Evolutionary conservation across 495 filamentous ascomycete genomes (phyloP).

Genomic region (Trichoderma asperelloides): DNA sequence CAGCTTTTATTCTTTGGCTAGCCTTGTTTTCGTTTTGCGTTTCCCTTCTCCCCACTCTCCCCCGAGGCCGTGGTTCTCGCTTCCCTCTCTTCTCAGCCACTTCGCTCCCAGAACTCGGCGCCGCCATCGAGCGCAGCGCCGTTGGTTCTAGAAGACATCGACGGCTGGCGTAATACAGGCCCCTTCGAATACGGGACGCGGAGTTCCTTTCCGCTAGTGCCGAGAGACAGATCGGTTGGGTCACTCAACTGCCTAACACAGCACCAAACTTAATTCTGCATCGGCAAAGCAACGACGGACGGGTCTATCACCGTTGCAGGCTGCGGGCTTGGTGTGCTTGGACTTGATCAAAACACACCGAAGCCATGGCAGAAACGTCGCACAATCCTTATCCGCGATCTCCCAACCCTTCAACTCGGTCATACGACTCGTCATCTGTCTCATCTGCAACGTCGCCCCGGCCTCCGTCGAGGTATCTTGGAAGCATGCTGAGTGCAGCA

Average conservation of each 20-base stretch:
- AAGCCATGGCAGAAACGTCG: conserved; percentile 42
- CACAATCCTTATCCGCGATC: conserved; percentile 46
- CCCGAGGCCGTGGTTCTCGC: neutral
- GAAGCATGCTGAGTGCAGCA: conserved; percentile 36
- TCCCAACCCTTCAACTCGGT: conserved; percentile 42
- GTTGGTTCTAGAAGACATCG: neutral
- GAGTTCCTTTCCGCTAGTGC: neutral
- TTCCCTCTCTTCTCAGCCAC: neutral
- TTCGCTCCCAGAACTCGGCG: neutral
- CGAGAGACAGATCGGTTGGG: neutral
- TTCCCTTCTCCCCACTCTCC: neutral
- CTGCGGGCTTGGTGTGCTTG: neutral
- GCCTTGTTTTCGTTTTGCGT: neutral
- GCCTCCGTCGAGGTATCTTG: conserved; percentile 33
- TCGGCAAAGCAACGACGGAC: neutral
- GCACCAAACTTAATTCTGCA: neutral
- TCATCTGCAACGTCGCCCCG: conserved; percentile 47
- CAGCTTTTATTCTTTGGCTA: neutral
- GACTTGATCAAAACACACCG: neutral
- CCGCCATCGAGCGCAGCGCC: neutral
- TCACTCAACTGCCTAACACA: conserved; percentile 3
- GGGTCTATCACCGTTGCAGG: neutral
- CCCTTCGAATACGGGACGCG: neutral
- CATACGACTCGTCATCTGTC: conserved; percentile 47
- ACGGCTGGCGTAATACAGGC: conserved; percentile 4